Evolutionary conservation across 2,329 filamentous ascomycete genomes (phyloP).

Genomic region (Alternaria sp.): DNA sequence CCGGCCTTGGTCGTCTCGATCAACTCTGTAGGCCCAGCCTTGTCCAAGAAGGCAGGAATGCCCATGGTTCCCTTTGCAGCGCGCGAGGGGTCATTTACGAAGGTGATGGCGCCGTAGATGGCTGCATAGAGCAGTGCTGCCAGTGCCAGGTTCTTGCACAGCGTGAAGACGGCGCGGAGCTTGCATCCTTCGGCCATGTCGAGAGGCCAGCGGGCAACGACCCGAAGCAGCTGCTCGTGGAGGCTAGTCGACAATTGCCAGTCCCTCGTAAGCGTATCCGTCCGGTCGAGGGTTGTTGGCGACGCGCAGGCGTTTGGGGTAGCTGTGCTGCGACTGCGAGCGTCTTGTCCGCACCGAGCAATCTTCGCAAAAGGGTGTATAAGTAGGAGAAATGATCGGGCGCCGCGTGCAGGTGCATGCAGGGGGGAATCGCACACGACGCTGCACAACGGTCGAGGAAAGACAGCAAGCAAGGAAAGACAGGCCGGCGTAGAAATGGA

Average conservation of each 20-base stretch:
- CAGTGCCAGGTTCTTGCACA: slow-evolving; percentile 56
- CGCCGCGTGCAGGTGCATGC: too few relatives aligned
- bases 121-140: slow-evolving; percentile 54
- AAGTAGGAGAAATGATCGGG: too few relatives aligned
- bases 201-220: slow-evolving; percentile 24
- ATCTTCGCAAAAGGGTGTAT: slow-evolving; percentile 5
- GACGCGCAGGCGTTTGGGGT: neutral
- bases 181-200: slow-evolving; percentile 50
- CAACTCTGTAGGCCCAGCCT: slow-evolving; percentile 52
- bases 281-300: neutral
- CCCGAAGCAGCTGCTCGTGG: slow-evolving; percentile 24
- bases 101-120: slow-evolving; percentile 54
- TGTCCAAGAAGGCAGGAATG: slow-evolving; percentile 54
- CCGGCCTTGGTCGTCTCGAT: slow-evolving; percentile 54
- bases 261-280: slow-evolving; percentile 5
- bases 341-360: slow-evolving; percentile 11
- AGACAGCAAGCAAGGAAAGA: slow-evolving; percentile 22
- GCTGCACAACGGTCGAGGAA: slow-evolving; percentile 17
- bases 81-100: slow-evolving; percentile 54
- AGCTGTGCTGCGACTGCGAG: slow-evolving; percentile 4
- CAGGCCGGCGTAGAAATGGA: slow-evolving; percentile 19
- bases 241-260: slow-evolving; percentile 23
- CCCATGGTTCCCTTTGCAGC: slow-evolving; percentile 53
- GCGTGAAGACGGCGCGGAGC: slow-evolving; percentile 45
- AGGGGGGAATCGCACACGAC: slow-evolving; percentile 2